Conservation (phyloP, 2,329 filamentous ascomycete genomes). For the Nemania sp. region DNA sequence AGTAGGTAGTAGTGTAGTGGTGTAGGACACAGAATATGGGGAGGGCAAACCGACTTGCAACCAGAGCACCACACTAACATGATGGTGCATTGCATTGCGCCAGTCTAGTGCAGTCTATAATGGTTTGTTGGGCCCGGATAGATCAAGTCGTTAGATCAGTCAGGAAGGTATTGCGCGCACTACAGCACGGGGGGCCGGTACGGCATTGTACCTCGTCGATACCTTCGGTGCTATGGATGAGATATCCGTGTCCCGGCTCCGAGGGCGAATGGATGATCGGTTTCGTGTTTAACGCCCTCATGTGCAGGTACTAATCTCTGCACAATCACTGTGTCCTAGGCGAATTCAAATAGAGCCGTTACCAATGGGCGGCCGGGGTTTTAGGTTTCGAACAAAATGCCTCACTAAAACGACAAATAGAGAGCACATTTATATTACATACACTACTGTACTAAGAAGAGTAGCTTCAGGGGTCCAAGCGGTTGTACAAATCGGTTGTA, state of each 20-base stretch:
- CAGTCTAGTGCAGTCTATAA: background rate
- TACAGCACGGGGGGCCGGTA: background rate
- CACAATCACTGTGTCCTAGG: background rate
- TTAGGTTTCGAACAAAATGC: constrained; percentile 25
- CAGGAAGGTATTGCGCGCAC: constrained; percentile 4
- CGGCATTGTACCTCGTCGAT: constrained; percentile 6
- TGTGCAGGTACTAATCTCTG: constrained; percentile 5
- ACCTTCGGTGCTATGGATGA: constrained; percentile 15
- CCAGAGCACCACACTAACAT: constrained; percentile 3
- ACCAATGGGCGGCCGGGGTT: constrained; percentile 11
- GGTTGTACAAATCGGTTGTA: constrained; percentile 6
- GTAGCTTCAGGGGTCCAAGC: constrained; percentile 17
- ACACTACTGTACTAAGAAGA: constrained; percentile 2
- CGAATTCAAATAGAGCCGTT: constrained; percentile 1
- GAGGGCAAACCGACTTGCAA: background rate
- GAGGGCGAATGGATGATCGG: constrained; percentile 19
- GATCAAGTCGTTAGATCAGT: background rate
- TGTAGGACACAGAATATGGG: background rate
- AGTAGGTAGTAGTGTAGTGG: background rate
- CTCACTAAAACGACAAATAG: constrained; percentile 17
- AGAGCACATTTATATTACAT: background rate
- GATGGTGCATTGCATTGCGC: constrained; percentile 11
- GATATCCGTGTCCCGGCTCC: constrained; percentile 13
- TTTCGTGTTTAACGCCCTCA: constrained; percentile 3
- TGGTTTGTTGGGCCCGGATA: constrained; percentile 5